phyloP scores from a whole-genome alignment of 2,329 filamentous ascomycete genomes.

The Xylaria sp. region DNA sequence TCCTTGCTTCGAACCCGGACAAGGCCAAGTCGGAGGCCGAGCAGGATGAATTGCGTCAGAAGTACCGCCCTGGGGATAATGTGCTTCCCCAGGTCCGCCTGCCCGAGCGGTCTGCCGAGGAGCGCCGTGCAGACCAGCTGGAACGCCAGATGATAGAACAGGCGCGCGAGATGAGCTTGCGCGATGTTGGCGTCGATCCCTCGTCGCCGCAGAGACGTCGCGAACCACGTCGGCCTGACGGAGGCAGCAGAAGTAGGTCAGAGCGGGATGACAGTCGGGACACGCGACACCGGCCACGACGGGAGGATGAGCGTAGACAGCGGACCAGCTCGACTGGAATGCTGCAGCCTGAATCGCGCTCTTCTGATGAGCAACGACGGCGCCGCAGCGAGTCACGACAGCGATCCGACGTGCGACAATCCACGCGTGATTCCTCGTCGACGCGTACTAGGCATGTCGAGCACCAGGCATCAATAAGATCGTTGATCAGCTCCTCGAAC shows the following conservation, averaged over 20 bases:
- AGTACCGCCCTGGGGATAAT: constrained; percentile 84
- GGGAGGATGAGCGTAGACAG: constrained; percentile 49
- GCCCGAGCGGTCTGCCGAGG: constrained; percentile 63
- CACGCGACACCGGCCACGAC: constrained; percentile 43
- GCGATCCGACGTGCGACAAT: constrained; percentile 56
- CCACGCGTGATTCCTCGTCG: constrained; percentile 53
- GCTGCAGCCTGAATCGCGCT: constrained; percentile 52
- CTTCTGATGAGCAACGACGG: constrained; percentile 53
- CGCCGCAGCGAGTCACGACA: constrained; percentile 60
- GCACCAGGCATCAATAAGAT: constrained; percentile 89
- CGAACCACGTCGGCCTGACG: constrained; percentile 49
- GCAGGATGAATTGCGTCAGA: constrained; percentile 77
- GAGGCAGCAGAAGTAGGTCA: constrained; percentile 49
- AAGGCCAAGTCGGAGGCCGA: constrained; percentile 77
- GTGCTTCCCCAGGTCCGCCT: constrained; percentile 74
- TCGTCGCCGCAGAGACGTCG: constrained; percentile 48
- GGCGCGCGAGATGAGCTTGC: constrained; percentile 78
- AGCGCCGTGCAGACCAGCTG: constrained; percentile 69
- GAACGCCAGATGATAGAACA: constrained; percentile 77
- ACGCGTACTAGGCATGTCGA: constrained; percentile 72
- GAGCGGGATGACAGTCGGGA: constrained; percentile 48
- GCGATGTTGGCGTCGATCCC: constrained; percentile 68
- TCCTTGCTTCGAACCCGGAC: constrained; percentile 80
- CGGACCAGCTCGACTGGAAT: constrained; percentile 53
- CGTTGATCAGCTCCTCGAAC: constrained; percentile 82